phyloP scores from a whole-genome alignment of 108 stramenopile genomes.

The Fragilariopsis cylindrus region DNA sequence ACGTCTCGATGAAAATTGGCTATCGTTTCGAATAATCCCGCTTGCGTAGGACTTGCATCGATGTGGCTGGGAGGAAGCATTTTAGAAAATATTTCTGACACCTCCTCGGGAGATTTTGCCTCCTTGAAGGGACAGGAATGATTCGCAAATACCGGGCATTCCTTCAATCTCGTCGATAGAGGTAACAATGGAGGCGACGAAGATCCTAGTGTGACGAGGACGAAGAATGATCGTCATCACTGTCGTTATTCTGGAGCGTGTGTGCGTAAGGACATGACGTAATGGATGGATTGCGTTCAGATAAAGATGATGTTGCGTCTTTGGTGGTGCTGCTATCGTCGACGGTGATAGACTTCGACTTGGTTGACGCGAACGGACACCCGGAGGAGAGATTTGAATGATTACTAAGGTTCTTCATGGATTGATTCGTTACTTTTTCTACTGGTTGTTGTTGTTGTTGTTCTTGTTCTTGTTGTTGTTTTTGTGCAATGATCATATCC shows the following conservation, averaged over 20 bases:
- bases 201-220: background rate
- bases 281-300: background rate
- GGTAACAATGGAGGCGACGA: constrained; percentile 7
- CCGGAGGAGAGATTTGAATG: background rate
- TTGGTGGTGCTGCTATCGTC: background rate
- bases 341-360: background rate
- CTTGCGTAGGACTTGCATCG: constrained; percentile 20
- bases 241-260: constrained; percentile 6
- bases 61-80: constrained; percentile 59
- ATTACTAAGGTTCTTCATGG: background rate
- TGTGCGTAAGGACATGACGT: constrained; percentile 31
- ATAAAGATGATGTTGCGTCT: background rate
- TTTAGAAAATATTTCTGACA: constrained; percentile 48
- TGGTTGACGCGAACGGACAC: background rate
- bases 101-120: constrained; percentile 40
- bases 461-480: background rate
- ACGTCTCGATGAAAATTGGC: constrained; percentile 32
- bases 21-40: constrained; percentile 46
- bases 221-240: background rate
- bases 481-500: background rate
- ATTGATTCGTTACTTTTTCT: background rate
- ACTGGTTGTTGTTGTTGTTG: constrained; percentile 1
- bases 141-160: constrained; percentile 66
- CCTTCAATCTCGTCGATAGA: constrained; percentile 18
- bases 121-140: constrained; percentile 60